phyloP scores from a whole-genome alignment of 768 basidiomycete species.

The Kwoniella sp. region DNA sequence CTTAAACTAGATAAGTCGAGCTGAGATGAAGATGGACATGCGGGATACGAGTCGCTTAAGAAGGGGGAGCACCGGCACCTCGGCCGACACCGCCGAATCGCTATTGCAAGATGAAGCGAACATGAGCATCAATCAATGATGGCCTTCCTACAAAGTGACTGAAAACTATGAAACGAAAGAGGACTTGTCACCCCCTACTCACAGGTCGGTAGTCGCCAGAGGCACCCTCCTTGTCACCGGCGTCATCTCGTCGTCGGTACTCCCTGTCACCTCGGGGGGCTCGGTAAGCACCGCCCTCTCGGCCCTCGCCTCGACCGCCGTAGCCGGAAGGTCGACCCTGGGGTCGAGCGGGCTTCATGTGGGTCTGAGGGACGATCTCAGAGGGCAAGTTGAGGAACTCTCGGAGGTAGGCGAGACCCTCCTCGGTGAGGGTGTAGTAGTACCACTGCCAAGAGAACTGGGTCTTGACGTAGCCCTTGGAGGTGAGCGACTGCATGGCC shows the following conservation, averaged over 20 bases:
- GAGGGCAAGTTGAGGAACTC: constrained; percentile 92
- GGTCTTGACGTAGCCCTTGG: constrained; percentile 89
- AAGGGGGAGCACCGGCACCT: constrained; percentile 56
- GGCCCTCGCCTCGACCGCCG: constrained; percentile 63
- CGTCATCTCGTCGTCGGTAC: constrained; percentile 68
- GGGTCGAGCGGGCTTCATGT: constrained; percentile 92
- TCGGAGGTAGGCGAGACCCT: constrained; percentile 95
- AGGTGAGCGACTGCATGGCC: constrained; percentile 69
- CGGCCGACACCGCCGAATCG: constrained; percentile 57
- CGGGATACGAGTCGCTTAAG: constrained; percentile 43
- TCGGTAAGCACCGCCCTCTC: constrained; percentile 72
- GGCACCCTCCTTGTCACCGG: constrained; percentile 76
- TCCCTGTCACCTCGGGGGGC: constrained; percentile 78
- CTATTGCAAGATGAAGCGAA: constrained; percentile 60
- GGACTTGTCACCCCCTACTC: constrained; percentile 64
- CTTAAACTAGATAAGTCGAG: background rate
- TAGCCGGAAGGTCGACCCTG: constrained; percentile 70
- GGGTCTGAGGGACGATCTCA: constrained; percentile 96
- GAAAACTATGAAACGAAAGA: constrained; percentile 6
- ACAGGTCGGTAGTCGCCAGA: constrained; percentile 86
- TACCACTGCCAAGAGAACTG: constrained; percentile 99
- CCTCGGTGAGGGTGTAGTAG: constrained; percentile 94
- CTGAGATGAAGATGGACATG: background rate
- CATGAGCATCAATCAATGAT: constrained; percentile 75
- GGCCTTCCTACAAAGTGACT: constrained; percentile 54